Evolutionary conservation across 1,139 yeast genomes (phyloP), one percentile per base, ranked within the genome.

Genomic region (Geotrichum australiense): DNA sequence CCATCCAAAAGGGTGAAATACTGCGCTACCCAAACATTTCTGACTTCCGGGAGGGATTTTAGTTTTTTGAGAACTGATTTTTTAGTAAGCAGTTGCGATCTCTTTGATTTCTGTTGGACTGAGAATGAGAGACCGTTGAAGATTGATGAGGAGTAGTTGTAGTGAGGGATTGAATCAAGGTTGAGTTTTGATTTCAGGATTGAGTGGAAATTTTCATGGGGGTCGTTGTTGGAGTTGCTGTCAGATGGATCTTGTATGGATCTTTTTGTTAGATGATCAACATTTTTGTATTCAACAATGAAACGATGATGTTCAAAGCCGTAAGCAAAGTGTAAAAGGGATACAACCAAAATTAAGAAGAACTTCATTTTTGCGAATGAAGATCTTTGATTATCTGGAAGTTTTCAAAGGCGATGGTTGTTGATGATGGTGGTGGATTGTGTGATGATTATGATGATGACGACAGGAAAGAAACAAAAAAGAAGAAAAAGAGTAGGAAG

Each of bases 11-110:
- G 8, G 3, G 29, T n/a, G 23, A 30, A 24, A 11, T 14, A 22
- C 32, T 28, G 37, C 18, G 25, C 36, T n/a, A 29, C 20, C 42
- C 42, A 39, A 4, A 35, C 37, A 12, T 39, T 34, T 23, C 21
- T 34, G 23, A 39, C 26, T 6, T 34, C 37, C 2, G 42, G 38
- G 8, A 34, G 27, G 8, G 34, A 11, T 15, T 39, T 39, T 1
- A 39, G 22, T 14, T 20, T 10, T 5, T 19, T 27, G 16, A 39
- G 11, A 15, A 27, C 23, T 2, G 33, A 20, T 25, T 31, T 21
- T n/a, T 14, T 19, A n/a, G 25, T 3, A 10, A 20, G 14, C 3
- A 21, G 21, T 7, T 22, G 19, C 6, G 24, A 19, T 15, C 12
- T 12, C 6, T 21, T 19, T 3, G 35, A 19, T 3, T 22, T n/a